Base-by-base conservation (phyloP, 148 eudicot genomes). In the Pouteria glomerata region DNA sequence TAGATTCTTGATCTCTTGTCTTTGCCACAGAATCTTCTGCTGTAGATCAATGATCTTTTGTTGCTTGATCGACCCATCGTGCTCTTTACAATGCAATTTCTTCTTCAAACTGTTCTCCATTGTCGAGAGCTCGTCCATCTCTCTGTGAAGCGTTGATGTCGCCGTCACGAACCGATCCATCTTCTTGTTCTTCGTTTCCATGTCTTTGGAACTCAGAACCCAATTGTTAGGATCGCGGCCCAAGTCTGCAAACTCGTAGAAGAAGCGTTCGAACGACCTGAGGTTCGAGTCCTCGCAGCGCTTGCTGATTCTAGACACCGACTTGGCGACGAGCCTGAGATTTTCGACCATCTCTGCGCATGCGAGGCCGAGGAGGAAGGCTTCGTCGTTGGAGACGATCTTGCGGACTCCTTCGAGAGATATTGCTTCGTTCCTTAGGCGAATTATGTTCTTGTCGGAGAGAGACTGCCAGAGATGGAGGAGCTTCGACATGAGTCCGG, bases 371-470 rank as follows among this genome's bases (percentile, higher is more conserved):
- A 89, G 76, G n/a, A 94, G 85, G 69, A 94, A 91, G 18, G 82
- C 68, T 8, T 89, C 97, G 68, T 94, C 93, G 66, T 82, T 80
- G 18, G 98, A 94, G 51, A 93, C 89, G 63, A 93, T 83, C 48
- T 90, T 89, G 0, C 85, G 88, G 6, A 91, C 90, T 16, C 98
- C 98, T 74, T 84, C 85, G 0, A 86, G 74, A 5, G 79, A 50
- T 3, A 90, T 58, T 3, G 83, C 78, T 23, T 90, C 90, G 42
- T 73, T 82, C 18, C 78, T 81, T 4, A 94, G 78, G 23, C 87
- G 88, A 23, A 69, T 35, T 37, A 91, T 62, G 66, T 79, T 53
- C 13, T 77, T 72, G 55, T 94, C 95, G 2, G 97, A 91, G n/a
- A 94, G 87, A 12, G 87, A 89, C 21, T 84, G 84, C 80, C 89